Conservation (phyloP, 225 moss, liverwort and hornwort species). For the Bryoerythrophyllum caledonicum region DNA sequence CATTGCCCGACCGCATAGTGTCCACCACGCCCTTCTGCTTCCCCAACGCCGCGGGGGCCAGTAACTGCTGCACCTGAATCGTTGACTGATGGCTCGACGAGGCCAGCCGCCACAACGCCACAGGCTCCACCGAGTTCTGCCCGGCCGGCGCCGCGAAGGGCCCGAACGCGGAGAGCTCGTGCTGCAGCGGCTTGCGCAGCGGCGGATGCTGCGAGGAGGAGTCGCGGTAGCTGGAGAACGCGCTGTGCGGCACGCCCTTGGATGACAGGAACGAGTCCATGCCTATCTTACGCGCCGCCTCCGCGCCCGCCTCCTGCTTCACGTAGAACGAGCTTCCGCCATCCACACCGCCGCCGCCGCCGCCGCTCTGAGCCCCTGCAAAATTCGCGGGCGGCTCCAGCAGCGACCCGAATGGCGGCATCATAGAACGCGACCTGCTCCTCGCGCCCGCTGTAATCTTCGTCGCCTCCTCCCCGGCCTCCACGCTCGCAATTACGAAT, state of each 20-base stretch:
- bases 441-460: not conserved
- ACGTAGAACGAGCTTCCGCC: slow-evolving; percentile 33
- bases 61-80: slow-evolving; percentile 34
- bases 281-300: slow-evolving; percentile 26
- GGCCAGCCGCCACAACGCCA: slow-evolving; percentile 18
- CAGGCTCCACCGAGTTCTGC: slow-evolving; percentile 19
- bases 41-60: not conserved
- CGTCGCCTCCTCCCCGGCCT: not conserved
- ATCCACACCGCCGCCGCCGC: not conserved
- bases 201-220: slow-evolving; percentile 26
- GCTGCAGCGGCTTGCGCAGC: slow-evolving; percentile 39
- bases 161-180: slow-evolving; percentile 49
- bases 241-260: slow-evolving; percentile 34
- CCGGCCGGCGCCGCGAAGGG: slow-evolving; percentile 34
- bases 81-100: slow-evolving; percentile 24
- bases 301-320: slow-evolving; percentile 49
- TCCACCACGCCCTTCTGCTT: slow-evolving; percentile 25
- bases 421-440: slow-evolving; percentile 46
- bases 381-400: slow-evolving; percentile 49
- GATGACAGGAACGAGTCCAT: slow-evolving; percentile 33
- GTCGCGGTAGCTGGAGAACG: slow-evolving; percentile 52
- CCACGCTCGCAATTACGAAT: not conserved
- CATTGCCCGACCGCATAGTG: slow-evolving; percentile 26
- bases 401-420: slow-evolving; percentile 67
- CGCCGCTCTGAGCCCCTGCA: slow-evolving; percentile 32